Conservation (phyloP, 495 filamentous ascomycete genomes). For the Amphirosellinia nigrospora region DNA sequence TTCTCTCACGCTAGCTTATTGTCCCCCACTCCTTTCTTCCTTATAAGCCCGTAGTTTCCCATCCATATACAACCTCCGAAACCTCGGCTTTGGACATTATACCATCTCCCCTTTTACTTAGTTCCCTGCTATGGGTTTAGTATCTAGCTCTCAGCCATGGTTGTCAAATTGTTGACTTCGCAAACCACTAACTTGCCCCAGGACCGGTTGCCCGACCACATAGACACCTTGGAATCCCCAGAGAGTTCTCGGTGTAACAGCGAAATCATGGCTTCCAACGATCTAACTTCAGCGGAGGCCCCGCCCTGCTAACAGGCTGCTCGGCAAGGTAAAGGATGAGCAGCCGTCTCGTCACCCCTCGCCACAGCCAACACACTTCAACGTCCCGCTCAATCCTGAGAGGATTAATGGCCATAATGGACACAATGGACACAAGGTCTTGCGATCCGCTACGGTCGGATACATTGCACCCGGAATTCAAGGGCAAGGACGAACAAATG, state of each 20-base stretch:
- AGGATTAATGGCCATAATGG: constrained; percentile 31
- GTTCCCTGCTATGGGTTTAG: not conserved
- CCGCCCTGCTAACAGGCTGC: constrained; percentile 42
- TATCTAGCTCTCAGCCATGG: constrained; percentile 23
- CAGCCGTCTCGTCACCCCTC: constrained; percentile 66
- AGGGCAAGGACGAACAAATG: constrained; percentile 95
- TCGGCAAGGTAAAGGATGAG: constrained; percentile 44
- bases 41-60: not conserved
- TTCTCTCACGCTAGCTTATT: not conserved
- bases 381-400: constrained; percentile 60
- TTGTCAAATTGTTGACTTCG: constrained; percentile 45
- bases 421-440: constrained; percentile 62
- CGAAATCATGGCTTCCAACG: constrained; percentile 38
- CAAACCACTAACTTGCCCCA: constrained; percentile 51
- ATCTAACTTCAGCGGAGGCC: constrained; percentile 20
- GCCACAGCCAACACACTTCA: constrained; percentile 89
- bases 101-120: not conserved
- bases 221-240: constrained; percentile 45
- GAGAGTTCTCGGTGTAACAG: constrained; percentile 28
- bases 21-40: not conserved
- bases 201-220: constrained; percentile 48
- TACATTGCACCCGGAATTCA: constrained; percentile 95
- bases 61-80: not conserved
- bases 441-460: constrained; percentile 90
- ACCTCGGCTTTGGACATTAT: not conserved